These are phyloP conservation scores for Triticum dicoccoides DNA, from an alignment of 176 grass and related monocot species.

Conservation along the genomic window DNA sequence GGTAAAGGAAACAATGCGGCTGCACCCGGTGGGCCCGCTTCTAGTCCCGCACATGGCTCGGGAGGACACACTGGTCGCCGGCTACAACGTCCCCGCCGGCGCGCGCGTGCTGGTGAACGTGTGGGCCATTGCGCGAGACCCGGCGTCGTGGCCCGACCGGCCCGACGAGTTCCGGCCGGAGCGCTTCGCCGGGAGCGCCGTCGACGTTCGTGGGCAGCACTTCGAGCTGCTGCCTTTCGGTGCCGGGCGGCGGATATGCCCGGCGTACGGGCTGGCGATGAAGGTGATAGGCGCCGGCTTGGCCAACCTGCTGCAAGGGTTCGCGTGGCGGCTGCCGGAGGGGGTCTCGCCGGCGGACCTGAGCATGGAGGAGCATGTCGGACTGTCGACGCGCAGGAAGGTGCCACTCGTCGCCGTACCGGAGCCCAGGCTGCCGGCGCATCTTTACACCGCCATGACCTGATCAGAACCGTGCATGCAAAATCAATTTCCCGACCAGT, in stretches of 20 bases:
- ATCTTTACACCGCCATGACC: slow-evolving; percentile 22
- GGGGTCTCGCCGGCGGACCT: slow-evolving; percentile 32
- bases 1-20: slow-evolving; percentile 61
- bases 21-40: slow-evolving; percentile 59
- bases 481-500: not conserved
- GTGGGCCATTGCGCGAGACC: slow-evolving; percentile 63
- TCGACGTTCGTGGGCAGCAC: slow-evolving; percentile 55
- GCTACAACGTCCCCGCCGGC: slow-evolving; percentile 55
- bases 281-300: slow-evolving; percentile 51
- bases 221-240: slow-evolving; percentile 70
- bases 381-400: slow-evolving; percentile 41
- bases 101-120: slow-evolving; percentile 55
- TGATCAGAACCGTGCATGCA: not conserved
- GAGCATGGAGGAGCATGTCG: slow-evolving; percentile 36
- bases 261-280: slow-evolving; percentile 49
- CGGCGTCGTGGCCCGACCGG: slow-evolving; percentile 45
- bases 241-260: slow-evolving; percentile 55
- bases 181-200: slow-evolving; percentile 25
- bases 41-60: slow-evolving; percentile 48
- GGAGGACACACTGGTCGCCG: slow-evolving; percentile 35
- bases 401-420: slow-evolving; percentile 43
- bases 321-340: slow-evolving; percentile 45
- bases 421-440: slow-evolving; percentile 35
- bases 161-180: slow-evolving; percentile 55
- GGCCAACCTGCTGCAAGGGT: slow-evolving; percentile 55